These are phyloP conservation scores for Pleurotus pulmonarius DNA, from an alignment of 768 basidiomycete species.

Conservation along the genomic window DNA sequence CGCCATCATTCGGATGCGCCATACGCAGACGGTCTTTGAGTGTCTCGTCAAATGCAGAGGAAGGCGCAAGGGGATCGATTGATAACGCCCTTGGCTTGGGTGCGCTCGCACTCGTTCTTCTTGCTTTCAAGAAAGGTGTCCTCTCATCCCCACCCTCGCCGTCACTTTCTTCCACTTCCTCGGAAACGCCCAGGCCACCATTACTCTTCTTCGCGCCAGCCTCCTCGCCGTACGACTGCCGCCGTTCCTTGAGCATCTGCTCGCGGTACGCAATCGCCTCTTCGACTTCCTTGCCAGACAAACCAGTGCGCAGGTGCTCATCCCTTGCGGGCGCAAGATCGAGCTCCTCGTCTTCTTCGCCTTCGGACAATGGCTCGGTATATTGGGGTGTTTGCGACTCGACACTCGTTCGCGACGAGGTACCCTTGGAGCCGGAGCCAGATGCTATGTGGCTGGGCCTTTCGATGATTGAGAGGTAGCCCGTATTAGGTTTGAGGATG, in stretches of 20 bases:
- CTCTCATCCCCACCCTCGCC: slow-evolving; percentile 23
- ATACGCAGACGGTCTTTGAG: slow-evolving; percentile 62
- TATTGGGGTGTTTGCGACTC: slow-evolving; percentile 51
- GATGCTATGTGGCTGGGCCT: slow-evolving; percentile 52
- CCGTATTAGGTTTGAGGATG: slow-evolving; percentile 89
- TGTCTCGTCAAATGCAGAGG: slow-evolving; percentile 80
- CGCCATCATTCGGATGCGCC: slow-evolving; percentile 24
- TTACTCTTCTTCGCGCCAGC: slow-evolving; percentile 15
- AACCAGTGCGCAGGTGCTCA: slow-evolving; percentile 76
- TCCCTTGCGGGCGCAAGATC: slow-evolving; percentile 68
- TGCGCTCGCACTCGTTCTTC: slow-evolving; percentile 16
- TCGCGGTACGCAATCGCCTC: slow-evolving; percentile 88
- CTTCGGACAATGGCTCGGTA: slow-evolving; percentile 90
- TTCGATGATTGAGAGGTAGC: slow-evolving; percentile 68
- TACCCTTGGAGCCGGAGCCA: slow-evolving; percentile 39
- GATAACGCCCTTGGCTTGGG: slow-evolving; percentile 40
- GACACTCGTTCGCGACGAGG: slow-evolving; percentile 43
- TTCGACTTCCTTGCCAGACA: slow-evolving; percentile 69
- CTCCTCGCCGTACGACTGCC: slow-evolving; percentile 24
- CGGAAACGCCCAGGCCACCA: slow-evolving; percentile 15
- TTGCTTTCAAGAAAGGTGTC: slow-evolving; percentile 32
- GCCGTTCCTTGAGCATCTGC: slow-evolving; percentile 58
- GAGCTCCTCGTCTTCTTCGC: slow-evolving; percentile 84
- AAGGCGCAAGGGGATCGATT: slow-evolving; percentile 85
- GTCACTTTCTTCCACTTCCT: slow-evolving; percentile 17